Evolutionary conservation across 1,139 yeast genomes (phyloP), one percentile per base, ranked within the genome.

Genomic region (Blastobotrys malaysiensis): DNA sequence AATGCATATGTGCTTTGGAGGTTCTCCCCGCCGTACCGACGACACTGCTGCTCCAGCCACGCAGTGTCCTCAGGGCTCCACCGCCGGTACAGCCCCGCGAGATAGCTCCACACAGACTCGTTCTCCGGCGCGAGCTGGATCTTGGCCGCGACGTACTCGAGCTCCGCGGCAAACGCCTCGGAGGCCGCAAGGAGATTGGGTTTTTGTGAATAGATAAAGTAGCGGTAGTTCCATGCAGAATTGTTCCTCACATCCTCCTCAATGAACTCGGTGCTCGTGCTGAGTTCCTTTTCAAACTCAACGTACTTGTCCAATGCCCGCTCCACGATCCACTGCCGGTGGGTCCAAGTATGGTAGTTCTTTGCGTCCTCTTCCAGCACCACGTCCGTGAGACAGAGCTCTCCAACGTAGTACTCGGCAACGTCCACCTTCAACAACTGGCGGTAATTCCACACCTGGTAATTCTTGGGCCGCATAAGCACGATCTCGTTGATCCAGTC

Each of bases 321-420:
- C 39, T 76, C 75, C 18, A 86, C 84, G 19, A 86, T 71, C 97
- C 97, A 90, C 63, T 86, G 85, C 53, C 91, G 72, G 64, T 90
- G 89, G 1, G 96, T 81, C 99, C 99, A 93, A 5, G 91, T 97
- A 66, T 93, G 99, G 68, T 93, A 95, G 72, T 93, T 93, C 67
- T 93, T 93, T 13, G 84, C 70, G 65, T 93, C 99, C 48, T 83
- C 85, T 20, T 79, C 81, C 9, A 93, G 71, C 85, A 91, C 86
- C 47, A 80, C 71, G 49, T 77, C 77, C 51, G 87, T 72, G 16
- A 88, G 73, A 2, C 87, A 85, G 55, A 76, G 76, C 64, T 90
- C 97, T 31, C 82, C 70, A 51, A 70, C 73, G 48, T 73, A 69
- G 48, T 73, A 69, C 20, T 39, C 48, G 4, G 55, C 50, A 16